Percentiles rank a stretch among this genome's conserved stretches.
Conservation (phyloP, 352 stramenopile species). For the Phytophthora crassamura region DNA sequence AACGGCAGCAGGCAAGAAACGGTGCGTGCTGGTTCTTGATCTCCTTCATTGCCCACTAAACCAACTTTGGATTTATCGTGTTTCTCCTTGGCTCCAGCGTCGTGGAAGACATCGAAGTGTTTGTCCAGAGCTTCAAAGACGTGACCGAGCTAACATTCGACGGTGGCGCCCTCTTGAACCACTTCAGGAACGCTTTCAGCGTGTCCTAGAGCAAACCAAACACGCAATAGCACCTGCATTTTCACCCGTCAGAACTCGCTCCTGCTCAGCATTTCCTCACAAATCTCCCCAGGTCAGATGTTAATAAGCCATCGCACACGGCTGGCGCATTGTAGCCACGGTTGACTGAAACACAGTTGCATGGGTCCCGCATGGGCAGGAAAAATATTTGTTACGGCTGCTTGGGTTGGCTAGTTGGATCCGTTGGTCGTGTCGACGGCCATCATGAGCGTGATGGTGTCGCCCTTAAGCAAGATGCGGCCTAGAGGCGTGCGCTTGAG, state of each 20-base stretch:
- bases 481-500: slow-evolving; percentile 94
- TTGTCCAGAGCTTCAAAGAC: slow-evolving; percentile 78
- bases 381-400: slow-evolving; percentile 36
- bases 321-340: neutral
- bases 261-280: slow-evolving; percentile 3
- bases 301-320: neutral
- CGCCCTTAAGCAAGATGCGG: slow-evolving; percentile 99
- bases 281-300: neutral
- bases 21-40: slow-evolving; percentile 40
- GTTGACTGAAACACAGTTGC: slow-evolving; percentile 19
- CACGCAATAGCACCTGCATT: slow-evolving; percentile 31
- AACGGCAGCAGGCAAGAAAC: slow-evolving; percentile 73
- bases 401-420: slow-evolving; percentile 37
- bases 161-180: slow-evolving; percentile 58
- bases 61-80: neutral
- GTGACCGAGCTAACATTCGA: slow-evolving; percentile 76
- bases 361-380: slow-evolving; percentile 11
- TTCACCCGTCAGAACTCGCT: neutral
- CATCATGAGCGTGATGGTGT: slow-evolving; percentile 99
- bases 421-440: slow-evolving; percentile 58
- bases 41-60: neutral
- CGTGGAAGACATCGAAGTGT: slow-evolving; percentile 74
- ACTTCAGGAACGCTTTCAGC: slow-evolving; percentile 68
- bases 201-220: slow-evolving; percentile 37
- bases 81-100: slow-evolving; percentile 45